Evolutionary conservation across 306 rosid species (phyloP).

Genomic region (Cyclanthera cordifolia): DNA sequence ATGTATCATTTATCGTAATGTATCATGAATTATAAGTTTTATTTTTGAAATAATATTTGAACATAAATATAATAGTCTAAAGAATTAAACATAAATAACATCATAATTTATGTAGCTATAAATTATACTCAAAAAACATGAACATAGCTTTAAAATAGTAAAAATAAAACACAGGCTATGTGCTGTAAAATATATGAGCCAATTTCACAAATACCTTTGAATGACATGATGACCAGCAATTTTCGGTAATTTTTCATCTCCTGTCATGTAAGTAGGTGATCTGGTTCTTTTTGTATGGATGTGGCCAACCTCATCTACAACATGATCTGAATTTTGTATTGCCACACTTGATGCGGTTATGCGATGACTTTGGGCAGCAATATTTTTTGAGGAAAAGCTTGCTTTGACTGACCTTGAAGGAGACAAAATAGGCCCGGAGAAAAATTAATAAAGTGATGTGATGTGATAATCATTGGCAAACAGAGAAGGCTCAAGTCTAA

Average conservation of each 20-base stretch:
- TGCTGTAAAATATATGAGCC: neutral
- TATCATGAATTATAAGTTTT: too few relatives aligned
- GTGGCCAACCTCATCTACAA: constrained; percentile 38
- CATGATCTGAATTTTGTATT: constrained; percentile 28
- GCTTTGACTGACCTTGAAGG: constrained; percentile 28
- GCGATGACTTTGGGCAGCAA: constrained; percentile 33
- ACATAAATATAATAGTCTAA: too few relatives aligned
- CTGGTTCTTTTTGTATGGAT: constrained; percentile 29
- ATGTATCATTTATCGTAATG: too few relatives aligned
- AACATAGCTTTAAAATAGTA: too few relatives aligned
- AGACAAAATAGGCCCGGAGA: constrained; percentile 28
- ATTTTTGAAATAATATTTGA: too few relatives aligned
- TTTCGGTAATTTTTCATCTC: constrained; percentile 25
- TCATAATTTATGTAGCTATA: too few relatives aligned
- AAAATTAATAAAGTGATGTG: constrained; percentile 11
- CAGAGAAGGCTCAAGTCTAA: constrained; percentile 4
- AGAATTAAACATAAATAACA: too few relatives aligned
- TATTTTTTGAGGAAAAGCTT: constrained; percentile 15
- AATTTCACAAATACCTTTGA: constrained; percentile 24
- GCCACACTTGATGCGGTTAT: constrained; percentile 28
- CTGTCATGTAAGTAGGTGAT: constrained; percentile 30
- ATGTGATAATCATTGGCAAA: neutral
- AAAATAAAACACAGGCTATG: neutral
- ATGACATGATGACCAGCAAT: constrained; percentile 25
- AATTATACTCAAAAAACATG: too few relatives aligned